These are phyloP conservation scores for Trametes cingulata DNA, from an alignment of 768 basidiomycete species.

Conservation along the genomic window DNA sequence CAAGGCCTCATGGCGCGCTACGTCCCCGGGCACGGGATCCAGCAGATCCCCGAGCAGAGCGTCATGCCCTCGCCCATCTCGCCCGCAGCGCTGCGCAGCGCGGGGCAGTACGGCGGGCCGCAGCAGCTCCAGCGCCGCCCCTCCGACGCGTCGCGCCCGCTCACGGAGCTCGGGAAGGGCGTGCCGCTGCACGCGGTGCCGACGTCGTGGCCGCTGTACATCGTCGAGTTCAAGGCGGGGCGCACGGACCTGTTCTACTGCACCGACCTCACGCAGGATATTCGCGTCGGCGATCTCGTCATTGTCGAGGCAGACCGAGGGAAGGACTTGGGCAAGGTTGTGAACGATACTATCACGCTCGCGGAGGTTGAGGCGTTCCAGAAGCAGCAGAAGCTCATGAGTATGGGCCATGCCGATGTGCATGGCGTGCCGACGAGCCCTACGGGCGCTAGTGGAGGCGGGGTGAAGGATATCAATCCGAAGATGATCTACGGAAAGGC, in stretches of 20 bases:
- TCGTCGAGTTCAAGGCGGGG: conserved; percentile 97
- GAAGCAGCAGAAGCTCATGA: conserved; percentile 62
- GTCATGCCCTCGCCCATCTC: conserved; percentile 58
- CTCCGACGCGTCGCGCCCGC: conserved; percentile 39
- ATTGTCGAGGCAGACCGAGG: conserved; percentile 97
- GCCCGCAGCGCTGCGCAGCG: conserved; percentile 37
- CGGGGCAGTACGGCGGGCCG: conserved; percentile 14
- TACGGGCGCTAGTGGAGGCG: conserved; percentile 41
- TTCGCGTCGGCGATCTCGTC: conserved; percentile 87
- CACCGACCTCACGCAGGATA: conserved; percentile 62
- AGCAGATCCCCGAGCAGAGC: conserved; percentile 47
- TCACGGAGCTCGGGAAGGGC: conserved; percentile 79
- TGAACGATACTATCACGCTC: conserved; percentile 88
- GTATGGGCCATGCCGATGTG: conserved; percentile 33
- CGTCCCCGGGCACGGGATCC: conserved; percentile 65
- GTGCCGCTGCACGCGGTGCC: conserved; percentile 85
- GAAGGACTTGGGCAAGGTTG: conserved; percentile 87
- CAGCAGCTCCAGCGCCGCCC: conserved; percentile 38
- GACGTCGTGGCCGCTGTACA: conserved; percentile 85
- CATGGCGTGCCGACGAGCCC: conserved; percentile 50
- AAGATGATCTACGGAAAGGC: conserved; percentile 97
- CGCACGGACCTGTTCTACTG: conserved; percentile 94
- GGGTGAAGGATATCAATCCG: conserved; percentile 92
- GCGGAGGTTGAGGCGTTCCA: conserved; percentile 92
- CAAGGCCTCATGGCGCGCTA: conserved; percentile 56